Evolutionary conservation across 176 grass and related monocot species (phyloP).

Genomic region (Pharus latifolius): DNA sequence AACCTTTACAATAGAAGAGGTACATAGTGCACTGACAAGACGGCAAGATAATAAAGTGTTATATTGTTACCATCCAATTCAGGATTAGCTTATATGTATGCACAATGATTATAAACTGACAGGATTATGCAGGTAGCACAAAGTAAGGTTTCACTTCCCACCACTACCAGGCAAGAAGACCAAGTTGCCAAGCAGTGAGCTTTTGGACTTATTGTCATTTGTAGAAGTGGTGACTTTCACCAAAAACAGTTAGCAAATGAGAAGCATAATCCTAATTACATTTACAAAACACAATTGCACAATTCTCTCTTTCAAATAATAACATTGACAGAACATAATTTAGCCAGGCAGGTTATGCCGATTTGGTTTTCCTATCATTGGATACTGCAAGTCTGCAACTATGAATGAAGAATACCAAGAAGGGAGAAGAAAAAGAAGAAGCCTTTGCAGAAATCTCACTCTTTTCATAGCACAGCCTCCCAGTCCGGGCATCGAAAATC

Average conservation of each 20-base stretch:
- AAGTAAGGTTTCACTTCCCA: neutral
- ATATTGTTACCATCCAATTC: no score
- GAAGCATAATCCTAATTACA: no score
- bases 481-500: conserved; percentile 71
- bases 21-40: neutral
- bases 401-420: neutral
- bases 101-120: neutral
- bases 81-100: neutral
- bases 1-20: neutral
- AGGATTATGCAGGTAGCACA: neutral
- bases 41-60: neutral
- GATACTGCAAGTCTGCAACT: neutral
- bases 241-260: no score
- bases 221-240: no score
- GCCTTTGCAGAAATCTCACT: conserved; percentile 17
- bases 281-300: no score
- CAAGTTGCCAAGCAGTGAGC: no score
- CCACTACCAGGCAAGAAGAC: no score
- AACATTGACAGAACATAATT: no score
- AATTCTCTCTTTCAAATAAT: no score
- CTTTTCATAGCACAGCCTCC: conserved; percentile 59
- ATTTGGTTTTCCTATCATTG: neutral
- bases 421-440: neutral
- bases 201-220: no score
- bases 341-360: neutral